Conservation (phyloP, 139 green algal genomes). For the Pseudopediastrum boryanum region DNA sequence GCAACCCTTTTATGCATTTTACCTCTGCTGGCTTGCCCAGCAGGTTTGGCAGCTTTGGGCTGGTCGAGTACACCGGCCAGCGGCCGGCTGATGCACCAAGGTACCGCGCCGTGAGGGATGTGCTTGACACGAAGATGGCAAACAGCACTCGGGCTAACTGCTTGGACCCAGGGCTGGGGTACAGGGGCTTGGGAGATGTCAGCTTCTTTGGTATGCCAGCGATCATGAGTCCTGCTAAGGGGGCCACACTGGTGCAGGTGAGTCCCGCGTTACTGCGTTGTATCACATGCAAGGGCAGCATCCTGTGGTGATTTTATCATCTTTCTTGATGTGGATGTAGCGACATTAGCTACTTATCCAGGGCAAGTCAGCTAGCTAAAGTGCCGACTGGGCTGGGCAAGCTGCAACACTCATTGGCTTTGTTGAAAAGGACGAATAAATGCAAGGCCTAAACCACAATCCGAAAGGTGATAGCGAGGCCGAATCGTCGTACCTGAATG, state of each 20-base stretch:
- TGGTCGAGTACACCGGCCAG: slow-evolving; percentile 25
- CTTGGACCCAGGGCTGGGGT: neutral
- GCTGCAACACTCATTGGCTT: too few species aligned
- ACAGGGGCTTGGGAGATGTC: neutral
- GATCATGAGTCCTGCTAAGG: neutral
- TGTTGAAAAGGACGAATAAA: too few species aligned
- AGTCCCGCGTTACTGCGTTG: neutral
- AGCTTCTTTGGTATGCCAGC: slow-evolving; percentile 11
- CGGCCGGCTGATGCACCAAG: neutral
- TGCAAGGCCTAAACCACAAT: too few species aligned
- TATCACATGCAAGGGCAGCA: neutral
- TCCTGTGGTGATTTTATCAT: neutral
- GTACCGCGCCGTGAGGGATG: slow-evolving; percentile 3
- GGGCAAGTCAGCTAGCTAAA: too few species aligned
- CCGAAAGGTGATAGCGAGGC: too few species aligned
- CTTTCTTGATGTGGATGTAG: too few species aligned
- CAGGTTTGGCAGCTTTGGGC: slow-evolving; percentile 20
- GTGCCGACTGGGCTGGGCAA: too few species aligned
- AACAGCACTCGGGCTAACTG: neutral
- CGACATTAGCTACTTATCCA: too few species aligned
- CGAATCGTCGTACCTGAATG: too few species aligned
- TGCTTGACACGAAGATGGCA: neutral
- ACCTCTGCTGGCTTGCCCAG: neutral
- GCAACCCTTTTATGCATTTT: slow-evolving; percentile 13
- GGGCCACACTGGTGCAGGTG: neutral